phyloP scores from a whole-genome alignment of 2,329 filamentous ascomycete genomes.

The Aspergillus jensenii region DNA sequence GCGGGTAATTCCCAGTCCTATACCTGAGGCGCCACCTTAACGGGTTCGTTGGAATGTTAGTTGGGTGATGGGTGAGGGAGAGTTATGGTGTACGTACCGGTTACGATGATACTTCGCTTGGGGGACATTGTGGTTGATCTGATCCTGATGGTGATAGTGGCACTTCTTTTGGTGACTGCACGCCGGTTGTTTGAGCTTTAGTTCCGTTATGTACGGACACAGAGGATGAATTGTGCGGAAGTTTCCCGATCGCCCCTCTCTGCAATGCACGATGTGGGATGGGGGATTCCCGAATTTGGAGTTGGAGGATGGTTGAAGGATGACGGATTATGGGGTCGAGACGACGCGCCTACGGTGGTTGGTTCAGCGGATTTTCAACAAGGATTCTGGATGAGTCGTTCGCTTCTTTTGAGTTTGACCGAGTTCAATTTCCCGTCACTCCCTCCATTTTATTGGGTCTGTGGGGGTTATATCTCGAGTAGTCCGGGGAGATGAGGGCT shows the following conservation, averaged over 20 bases:
- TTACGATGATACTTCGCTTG: conserved; percentile 30
- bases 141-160: background rate
- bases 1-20: conserved; percentile 36
- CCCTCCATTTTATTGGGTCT: background rate
- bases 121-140: conserved; percentile 2
- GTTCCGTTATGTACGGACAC: background rate
- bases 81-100: conserved; percentile 17
- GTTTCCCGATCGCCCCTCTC: background rate
- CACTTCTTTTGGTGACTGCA: background rate
- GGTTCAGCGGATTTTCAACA: background rate
- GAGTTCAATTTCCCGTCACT: background rate
- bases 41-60: background rate
- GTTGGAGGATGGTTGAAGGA: background rate
- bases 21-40: conserved; percentile 37
- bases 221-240: background rate
- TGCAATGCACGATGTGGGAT: conserved; percentile 6
- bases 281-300: conserved; percentile 9
- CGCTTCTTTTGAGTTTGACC: background rate
- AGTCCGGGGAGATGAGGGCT: conserved; percentile 7
- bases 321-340: background rate
- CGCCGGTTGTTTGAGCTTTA: background rate
- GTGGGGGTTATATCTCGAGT: background rate
- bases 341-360: background rate
- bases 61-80: background rate
- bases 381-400: background rate